phyloP scores from a whole-genome alignment of 2,329 filamentous ascomycete genomes.

The Trichothecium sympodiale region DNA sequence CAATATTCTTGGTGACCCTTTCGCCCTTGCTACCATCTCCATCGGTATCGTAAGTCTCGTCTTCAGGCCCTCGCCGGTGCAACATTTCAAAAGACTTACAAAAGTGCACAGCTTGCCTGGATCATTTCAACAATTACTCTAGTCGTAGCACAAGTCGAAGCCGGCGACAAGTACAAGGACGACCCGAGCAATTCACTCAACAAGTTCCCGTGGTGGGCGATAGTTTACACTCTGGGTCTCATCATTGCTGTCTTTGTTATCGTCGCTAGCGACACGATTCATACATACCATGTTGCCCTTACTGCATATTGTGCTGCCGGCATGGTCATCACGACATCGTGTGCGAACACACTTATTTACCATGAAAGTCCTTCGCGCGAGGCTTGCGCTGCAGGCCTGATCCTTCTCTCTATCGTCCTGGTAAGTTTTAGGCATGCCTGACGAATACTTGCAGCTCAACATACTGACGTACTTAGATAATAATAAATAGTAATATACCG shows the following conservation, averaged over 20 bases:
- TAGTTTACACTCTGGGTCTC: slow-evolving; percentile 75
- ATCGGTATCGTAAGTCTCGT: slow-evolving; percentile 66
- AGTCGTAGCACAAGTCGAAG: slow-evolving; percentile 55
- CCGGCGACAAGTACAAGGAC: slow-evolving; percentile 18
- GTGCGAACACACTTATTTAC: slow-evolving; percentile 77
- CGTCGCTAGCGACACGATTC: slow-evolving; percentile 70
- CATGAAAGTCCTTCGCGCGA: slow-evolving; percentile 61
- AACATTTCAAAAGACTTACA: too few relatives aligned
- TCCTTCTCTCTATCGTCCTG: slow-evolving; percentile 83
- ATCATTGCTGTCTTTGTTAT: slow-evolving; percentile 73
- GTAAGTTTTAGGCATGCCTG: slow-evolving; percentile 40
- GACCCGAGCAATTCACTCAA: slow-evolving; percentile 43
- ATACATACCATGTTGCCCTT: slow-evolving; percentile 85
- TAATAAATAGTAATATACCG: too few relatives aligned
- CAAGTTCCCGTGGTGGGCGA: slow-evolving; percentile 85
- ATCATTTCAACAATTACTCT: slow-evolving; percentile 82
- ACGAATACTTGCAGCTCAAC: background rate
- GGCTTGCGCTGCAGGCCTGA: slow-evolving; percentile 85
- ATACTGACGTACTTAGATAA: background rate
- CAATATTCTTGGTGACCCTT: slow-evolving; percentile 92
- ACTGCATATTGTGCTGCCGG: slow-evolving; percentile 79
- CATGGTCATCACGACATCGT: slow-evolving; percentile 74
- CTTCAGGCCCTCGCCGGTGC: too few relatives aligned
- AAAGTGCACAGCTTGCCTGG: slow-evolving; percentile 70
- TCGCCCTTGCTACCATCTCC: slow-evolving; percentile 87